Conservation (phyloP, 352 stramenopile species). For the Phytophthora melonis region DNA sequence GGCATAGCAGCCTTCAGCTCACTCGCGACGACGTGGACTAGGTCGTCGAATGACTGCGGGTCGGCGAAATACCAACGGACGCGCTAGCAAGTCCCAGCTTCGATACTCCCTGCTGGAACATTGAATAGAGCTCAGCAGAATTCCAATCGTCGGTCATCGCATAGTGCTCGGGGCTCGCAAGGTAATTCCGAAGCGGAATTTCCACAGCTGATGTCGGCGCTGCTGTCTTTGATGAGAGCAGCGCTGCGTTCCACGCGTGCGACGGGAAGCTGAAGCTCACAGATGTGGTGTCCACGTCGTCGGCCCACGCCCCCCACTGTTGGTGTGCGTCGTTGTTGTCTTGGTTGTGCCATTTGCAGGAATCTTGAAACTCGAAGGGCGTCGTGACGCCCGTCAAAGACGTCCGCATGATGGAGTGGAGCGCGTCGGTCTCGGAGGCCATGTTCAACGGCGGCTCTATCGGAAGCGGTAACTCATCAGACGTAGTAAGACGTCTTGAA, state of each 20-base stretch:
- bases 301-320: conserved; percentile 34
- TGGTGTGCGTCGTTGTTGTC: conserved; percentile 9
- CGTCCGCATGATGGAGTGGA: conserved; percentile 41
- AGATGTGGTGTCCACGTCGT: conserved; percentile 53
- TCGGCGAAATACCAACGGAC: background rate
- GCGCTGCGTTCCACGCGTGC: conserved; percentile 40
- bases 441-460: too few species aligned
- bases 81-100: conserved; percentile 11
- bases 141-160: conserved; percentile 23
- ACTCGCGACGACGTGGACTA: conserved; percentile 25
- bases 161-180: too few species aligned
- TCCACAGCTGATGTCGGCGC: conserved; percentile 15
- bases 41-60: conserved; percentile 23
- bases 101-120: conserved; percentile 27
- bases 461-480: too few species aligned
- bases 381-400: conserved; percentile 24
- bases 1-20: conserved; percentile 25
- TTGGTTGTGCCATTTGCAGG: conserved; percentile 16
- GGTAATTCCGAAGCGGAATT: conserved; percentile 32
- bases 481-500: too few species aligned
- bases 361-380: conserved; percentile 39
- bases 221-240: conserved; percentile 24
- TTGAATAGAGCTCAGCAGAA: conserved; percentile 27
- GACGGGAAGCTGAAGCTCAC: conserved; percentile 46
- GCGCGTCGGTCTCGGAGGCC: conserved; percentile 2